A percentile compares a stretch with the other conserved stretches of the same genome.
Conservation (phyloP, 768 basidiomycete species). For the Pleurotus cornucopiae region DNA sequence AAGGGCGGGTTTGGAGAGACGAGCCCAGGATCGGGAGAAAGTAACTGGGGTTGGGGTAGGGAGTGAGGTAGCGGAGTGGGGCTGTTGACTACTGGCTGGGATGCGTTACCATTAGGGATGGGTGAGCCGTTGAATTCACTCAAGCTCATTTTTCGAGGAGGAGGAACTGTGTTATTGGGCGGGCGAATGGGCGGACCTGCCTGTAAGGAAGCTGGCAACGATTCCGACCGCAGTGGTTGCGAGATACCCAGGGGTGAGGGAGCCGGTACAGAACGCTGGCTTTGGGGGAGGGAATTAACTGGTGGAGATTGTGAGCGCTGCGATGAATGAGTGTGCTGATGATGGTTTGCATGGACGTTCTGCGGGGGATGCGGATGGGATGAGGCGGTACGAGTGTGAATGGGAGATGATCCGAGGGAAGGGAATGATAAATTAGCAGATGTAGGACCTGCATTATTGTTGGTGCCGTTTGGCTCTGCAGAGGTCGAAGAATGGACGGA, state of each 20-base stretch:
- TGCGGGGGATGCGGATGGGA: neutral
- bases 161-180: neutral
- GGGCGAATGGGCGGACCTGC: constrained; percentile 1
- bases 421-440: neutral
- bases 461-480: neutral
- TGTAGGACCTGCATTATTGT: neutral
- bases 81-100: neutral
- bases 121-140: neutral
- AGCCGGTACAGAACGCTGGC: constrained; percentile 12
- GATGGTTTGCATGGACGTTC: neutral
- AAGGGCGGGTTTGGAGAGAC: constrained; percentile 20
- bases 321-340: neutral
- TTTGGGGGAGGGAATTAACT: neutral
- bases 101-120: neutral
- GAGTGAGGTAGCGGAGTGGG: constrained; percentile 7
- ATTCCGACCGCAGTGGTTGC: constrained; percentile 15
- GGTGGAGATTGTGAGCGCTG: constrained; percentile 2
- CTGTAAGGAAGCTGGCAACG: constrained; percentile 15
- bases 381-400: neutral
- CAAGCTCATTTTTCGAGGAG: constrained; percentile 3
- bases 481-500: neutral
- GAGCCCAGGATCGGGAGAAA: constrained; percentile 29
- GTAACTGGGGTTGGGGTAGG: constrained; percentile 22
- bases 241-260: constrained; percentile 4
- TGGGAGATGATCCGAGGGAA: constrained; percentile 4